Evolutionary conservation across 257 asterid species (phyloP), one percentile per base, ranked within the genome.

Genomic region (Jacaranda copaia): DNA sequence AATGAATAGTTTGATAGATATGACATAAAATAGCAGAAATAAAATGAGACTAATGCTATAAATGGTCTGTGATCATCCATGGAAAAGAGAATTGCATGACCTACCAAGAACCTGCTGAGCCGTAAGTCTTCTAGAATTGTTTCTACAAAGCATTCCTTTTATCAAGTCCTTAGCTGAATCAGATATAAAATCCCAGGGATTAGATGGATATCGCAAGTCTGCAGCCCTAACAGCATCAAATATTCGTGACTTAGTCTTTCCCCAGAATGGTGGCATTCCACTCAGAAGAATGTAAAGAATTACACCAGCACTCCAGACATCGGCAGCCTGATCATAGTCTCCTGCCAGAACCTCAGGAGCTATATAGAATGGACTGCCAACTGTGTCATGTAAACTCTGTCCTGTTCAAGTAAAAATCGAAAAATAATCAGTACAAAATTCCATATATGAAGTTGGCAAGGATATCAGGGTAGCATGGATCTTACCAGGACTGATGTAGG

Each of bases 231-330:
- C 96, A 76, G 97, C 96, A 76, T 89, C 92, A 72, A 91, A 91
- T 70, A 91, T 91, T 15, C 74, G 81, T 0, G 97, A 88, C 79
- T 89, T 89, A 16, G 96, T 89, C 74, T 89, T 88, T 61, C 97
- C 97, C 93, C 97, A 88, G 36, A 92, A 92, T 5, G 97, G 97
- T 2, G 96, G 94, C 52, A 85, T 84, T 82, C 96, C 97, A 80
- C 93, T 89, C 53, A 92, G 86, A 84, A 92, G 96, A 74, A 90
- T 90, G 84, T 90, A 92, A 72, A 92, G 90, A 76, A 92, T 88
- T 73, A 92, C 97, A 72, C 97, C 96, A 5, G 96, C 87, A 77
- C 96, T 90, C 97, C 97, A 92, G 18, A 90, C 89, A 75, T 92
- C 97, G 35, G 97, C 97, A 53, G 96, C 94, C 81, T 87, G 83